phyloP scores from a whole-genome alignment of 148 eudicot species.

The Limonium bicolor region DNA sequence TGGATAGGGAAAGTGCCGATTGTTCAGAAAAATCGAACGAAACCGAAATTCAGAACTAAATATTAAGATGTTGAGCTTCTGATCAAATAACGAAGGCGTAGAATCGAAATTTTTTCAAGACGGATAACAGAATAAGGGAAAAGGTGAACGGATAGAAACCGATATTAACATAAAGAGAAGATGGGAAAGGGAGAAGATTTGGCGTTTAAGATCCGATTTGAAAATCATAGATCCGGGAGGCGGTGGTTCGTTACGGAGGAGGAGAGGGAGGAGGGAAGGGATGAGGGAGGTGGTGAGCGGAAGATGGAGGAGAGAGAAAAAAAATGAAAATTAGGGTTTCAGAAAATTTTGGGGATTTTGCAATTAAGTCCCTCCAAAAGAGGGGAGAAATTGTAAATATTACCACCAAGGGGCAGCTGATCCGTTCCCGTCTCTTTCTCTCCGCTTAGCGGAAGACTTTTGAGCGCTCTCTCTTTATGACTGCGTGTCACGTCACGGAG shows the following conservation, averaged over 20 bases:
- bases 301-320: slow-evolving; percentile 9
- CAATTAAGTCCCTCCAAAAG: slow-evolving; percentile 12
- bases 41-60: neutral
- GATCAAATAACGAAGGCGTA: too few relatives aligned
- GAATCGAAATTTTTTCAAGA: neutral
- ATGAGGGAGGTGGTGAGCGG: slow-evolving; percentile 4
- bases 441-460: too few relatives aligned
- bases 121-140: neutral
- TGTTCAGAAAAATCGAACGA: neutral
- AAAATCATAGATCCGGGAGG: slow-evolving; percentile 8
- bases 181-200: too few relatives aligned
- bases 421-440: too few relatives aligned
- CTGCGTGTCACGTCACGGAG: too few relatives aligned
- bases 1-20: neutral
- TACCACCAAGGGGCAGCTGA: too few relatives aligned
- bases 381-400: too few relatives aligned
- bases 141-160: neutral
- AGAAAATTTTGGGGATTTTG: slow-evolving; percentile 10
- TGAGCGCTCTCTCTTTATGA: too few relatives aligned
- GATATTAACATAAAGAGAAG: too few relatives aligned
- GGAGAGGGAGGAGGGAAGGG: neutral
- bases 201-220: neutral
- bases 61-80: too few relatives aligned
- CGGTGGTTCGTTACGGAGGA: neutral
- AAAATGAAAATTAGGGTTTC: slow-evolving; percentile 16